A percentile compares a stretch with the other conserved stretches of the same genome.
Conservation (phyloP, 371 early-diverging fungal genomes). For the Haplosporangium sp. region DNA sequence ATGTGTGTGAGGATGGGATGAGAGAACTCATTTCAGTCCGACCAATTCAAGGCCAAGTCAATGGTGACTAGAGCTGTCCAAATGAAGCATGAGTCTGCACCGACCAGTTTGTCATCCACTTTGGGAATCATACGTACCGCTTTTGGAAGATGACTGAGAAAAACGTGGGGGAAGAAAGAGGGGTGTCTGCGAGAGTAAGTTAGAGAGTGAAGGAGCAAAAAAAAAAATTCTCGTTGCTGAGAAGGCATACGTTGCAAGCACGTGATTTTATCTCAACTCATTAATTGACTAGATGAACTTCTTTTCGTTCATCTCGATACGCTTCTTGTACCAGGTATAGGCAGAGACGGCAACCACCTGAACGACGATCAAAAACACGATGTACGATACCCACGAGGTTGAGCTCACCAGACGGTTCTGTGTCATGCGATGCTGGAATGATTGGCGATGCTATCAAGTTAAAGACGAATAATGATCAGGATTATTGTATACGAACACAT, state of each 20-base stretch:
- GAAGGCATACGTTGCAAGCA: not conserved
- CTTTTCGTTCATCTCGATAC: conserved; percentile 40
- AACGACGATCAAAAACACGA: conserved; percentile 28
- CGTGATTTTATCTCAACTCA: not conserved
- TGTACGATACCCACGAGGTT: conserved; percentile 37
- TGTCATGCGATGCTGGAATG: conserved; percentile 31
- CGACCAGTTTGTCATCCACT: conserved; percentile 12
- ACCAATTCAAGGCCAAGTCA: not conserved
- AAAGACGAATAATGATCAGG: not conserved
- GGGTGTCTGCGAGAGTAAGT: not conserved
- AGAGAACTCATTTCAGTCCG: too few relatives aligned
- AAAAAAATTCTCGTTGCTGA: not conserved
- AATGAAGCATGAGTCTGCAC: conserved; percentile 11
- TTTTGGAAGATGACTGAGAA: not conserved
- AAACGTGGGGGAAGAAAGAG: not conserved
- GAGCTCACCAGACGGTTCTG: conserved; percentile 31
- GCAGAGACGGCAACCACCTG: conserved; percentile 20
- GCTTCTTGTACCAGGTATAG: conserved; percentile 50
- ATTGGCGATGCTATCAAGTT: conserved; percentile 26
- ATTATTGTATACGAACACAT: not conserved
- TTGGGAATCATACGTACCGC: conserved; percentile 12
- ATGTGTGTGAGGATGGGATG: not conserved
- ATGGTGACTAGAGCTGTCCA: conserved; percentile 9
- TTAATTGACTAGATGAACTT: conserved; percentile 31
- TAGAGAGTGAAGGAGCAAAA: not conserved